A percentile compares a stretch with the other conserved stretches of the same genome.
Conservation (phyloP, 805 yeast species). For the Candida nemodendra region DNA sequence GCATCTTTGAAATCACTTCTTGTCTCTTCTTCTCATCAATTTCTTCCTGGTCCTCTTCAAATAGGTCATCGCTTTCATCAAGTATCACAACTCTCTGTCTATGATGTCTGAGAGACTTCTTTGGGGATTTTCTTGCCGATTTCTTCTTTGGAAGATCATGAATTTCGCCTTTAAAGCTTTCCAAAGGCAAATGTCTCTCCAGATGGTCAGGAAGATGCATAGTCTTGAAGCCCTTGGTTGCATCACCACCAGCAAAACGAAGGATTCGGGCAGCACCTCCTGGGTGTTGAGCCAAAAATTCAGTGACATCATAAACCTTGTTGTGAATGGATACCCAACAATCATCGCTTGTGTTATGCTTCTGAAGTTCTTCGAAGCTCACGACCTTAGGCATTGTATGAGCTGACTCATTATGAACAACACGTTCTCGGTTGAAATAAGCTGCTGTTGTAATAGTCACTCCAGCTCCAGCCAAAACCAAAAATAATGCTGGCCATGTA, state of each 20-base stretch:
- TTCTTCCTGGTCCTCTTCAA: conserved; percentile 19
- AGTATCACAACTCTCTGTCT: conserved; percentile 49
- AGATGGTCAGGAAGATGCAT: conserved; percentile 30
- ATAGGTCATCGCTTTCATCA: conserved; percentile 2
- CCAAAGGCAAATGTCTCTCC: conserved; percentile 23
- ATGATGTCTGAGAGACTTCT: conserved; percentile 17
- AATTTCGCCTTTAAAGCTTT: conserved; percentile 38
- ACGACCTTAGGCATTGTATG: conserved; percentile 3
- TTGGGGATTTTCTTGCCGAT: conserved; percentile 26
- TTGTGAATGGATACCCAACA: conserved; percentile 86
- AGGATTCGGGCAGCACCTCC: conserved; percentile 46
- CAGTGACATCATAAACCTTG: conserved; percentile 70
- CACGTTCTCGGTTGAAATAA: no score
- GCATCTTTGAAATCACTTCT: conserved; percentile 47
- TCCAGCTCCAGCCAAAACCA: no score
- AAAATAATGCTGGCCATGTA: no score
- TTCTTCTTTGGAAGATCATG: conserved; percentile 23
- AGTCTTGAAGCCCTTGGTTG: conserved; percentile 33
- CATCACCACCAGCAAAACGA: conserved; percentile 50
- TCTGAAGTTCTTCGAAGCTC: conserved; percentile 33
- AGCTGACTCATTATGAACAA: no score
- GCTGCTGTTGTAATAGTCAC: no score
- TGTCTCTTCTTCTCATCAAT: conserved; percentile 37
- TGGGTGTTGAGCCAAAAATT: conserved; percentile 41
- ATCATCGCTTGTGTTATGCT: conserved; percentile 55